Conservation (phyloP, 345 rosid genomes). For the Eucalyptus tenuipes region DNA sequence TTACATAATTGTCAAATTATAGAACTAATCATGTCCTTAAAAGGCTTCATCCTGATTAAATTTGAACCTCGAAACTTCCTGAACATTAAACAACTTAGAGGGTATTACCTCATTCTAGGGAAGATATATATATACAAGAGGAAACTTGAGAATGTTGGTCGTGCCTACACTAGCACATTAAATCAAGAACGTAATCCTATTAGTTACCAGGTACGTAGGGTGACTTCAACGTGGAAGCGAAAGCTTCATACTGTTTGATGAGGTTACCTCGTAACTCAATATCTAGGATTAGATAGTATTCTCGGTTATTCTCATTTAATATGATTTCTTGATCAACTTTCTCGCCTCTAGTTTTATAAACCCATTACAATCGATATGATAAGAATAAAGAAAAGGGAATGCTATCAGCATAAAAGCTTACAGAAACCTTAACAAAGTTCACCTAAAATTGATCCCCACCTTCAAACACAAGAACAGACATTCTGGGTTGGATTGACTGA, state of each 20-base stretch:
- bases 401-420: background rate
- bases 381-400: background rate
- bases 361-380: background rate
- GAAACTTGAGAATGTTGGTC: no score
- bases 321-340: background rate
- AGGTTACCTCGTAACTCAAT: no score
- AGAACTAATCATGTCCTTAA: fast-evolving
- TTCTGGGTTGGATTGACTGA: background rate
- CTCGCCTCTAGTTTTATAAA: background rate
- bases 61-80: no score
- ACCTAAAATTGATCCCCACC: background rate
- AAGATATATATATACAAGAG: no score
- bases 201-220: fast-evolving
- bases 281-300: no score
- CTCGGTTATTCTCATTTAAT: no score
- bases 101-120: no score
- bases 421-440: background rate
- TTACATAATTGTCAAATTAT: background rate
- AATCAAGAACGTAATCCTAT: no score
- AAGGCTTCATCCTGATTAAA: no score
- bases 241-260: no score
- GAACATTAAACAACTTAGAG: no score
- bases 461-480: background rate
- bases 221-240: no score
- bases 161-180: fast-evolving